Base-by-base conservation (phyloP, 2,329 filamentous ascomycete genomes). In the Ophiostoma sp. region DNA sequence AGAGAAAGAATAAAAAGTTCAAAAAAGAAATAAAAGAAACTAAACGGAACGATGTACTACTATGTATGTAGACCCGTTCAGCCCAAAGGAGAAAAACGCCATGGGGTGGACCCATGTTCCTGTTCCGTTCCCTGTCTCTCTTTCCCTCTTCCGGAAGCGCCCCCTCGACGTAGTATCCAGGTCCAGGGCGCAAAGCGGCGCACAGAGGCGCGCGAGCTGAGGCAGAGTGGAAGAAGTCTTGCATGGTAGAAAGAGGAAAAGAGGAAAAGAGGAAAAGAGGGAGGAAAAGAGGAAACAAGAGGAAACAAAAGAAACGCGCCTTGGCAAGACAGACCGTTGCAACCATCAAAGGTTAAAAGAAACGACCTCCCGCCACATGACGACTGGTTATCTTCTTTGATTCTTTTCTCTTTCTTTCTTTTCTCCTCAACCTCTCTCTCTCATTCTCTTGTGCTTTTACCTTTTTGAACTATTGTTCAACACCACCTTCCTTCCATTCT, bases 271-370 rank as follows among this genome's bases (percentile, higher is more conserved):
- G 62, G 35, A 65, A 23, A 11, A 41, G 23, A 65, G 20, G 62
- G n/a, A n/a, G n/a, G n/a, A n/a, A n/a, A n/a, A n/a, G 35, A 65
- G 62, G 35, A 65, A 23, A n/a, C 20, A 11, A 41, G 23, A 65
- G 20, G 62, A 39, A 64, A 64, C 31, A n/a, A 36, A 64, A 64
- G 31, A n/a, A 36, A 65, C 35, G 20, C 33, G 62, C 27, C 57
- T 62, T 62, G 57, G 57, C 62, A 66, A 66, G 35, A 39, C 62
- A 41, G 65, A 6, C 39, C 39, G n/a, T 41, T 41, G 23, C 11
- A 67, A 48, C 65, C 35, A 39, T 20, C 35, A 67, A 48, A n/a
- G 35, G 41, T 65, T 65, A 65, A 67, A 67, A 67, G 65, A 31
- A 23, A 41, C 65, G 23, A 10, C 65, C 41, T 67, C 39, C 64